Percentiles rank a stretch among this genome's conserved stretches.
phyloP scores from a whole-genome alignment of 1,139 yeast genomes.

The Yamadazyma conglobata region DNA sequence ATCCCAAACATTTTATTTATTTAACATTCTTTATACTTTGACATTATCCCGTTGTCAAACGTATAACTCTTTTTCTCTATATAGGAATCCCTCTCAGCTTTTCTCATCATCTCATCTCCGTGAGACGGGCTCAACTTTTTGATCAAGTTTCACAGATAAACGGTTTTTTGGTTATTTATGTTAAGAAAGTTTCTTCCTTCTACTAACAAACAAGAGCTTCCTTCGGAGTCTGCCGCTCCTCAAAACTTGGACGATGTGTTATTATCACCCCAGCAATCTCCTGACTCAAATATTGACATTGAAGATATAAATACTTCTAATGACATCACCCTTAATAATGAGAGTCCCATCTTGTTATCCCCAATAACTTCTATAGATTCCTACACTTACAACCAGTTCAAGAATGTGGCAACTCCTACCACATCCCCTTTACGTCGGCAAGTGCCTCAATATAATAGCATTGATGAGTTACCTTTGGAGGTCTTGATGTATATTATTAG shows the following conservation, averaged over 20 bases:
- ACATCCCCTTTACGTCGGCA: neutral
- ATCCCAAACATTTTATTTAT: no score
- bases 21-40: no score
- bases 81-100: no score
- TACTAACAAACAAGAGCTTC: no score
- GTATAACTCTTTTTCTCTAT: no score
- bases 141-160: no score
- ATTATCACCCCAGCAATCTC: conserved; percentile 9
- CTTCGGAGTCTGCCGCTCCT: no score
- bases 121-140: no score
- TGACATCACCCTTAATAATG: conserved; percentile 3
- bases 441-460: conserved; percentile 7
- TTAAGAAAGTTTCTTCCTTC: no score
- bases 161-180: no score
- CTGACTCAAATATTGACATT: conserved; percentile 3
- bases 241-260: conserved; percentile 8
- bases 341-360: conserved; percentile 28
- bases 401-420: conserved; percentile 4
- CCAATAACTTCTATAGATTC: conserved; percentile 38
- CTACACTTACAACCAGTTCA: conserved; percentile 12
- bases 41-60: no score
- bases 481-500: conserved; percentile 42
- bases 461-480: conserved; percentile 35
- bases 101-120: no score
- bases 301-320: conserved; percentile 1